Evolutionary conservation across 495 filamentous ascomycete species (phyloP), one percentile per base, ranked within the genome.

Genomic region (Cladorrhinum samala): DNA sequence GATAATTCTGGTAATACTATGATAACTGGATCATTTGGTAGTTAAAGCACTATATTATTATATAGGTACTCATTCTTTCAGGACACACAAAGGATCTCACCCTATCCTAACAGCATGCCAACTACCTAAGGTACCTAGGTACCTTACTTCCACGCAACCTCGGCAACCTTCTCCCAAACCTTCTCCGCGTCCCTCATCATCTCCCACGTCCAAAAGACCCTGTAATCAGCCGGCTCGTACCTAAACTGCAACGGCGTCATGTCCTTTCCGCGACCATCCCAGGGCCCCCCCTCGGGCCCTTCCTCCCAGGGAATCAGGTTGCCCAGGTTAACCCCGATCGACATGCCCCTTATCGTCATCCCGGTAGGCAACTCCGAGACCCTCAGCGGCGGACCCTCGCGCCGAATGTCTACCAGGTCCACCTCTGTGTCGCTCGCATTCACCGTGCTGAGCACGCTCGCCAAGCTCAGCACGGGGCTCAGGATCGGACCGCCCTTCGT

Each of bases 221-320:
- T 66, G 63, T 79, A 82, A 54, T 80, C 71, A 9, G 79, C 79
- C 18, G 78, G 73, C 50, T 78, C 70, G 54, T 77, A 77, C 9
- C 67, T 53, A 53, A 80, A 79, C 57, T 83, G 79, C 24, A 77
- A 52, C 17, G 79, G 78, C 16, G 57, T 20, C 25, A 54, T 63
- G 47, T 70, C 72, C 9, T 19, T 23, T n/a, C n/a, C n/a, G n/a
- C n/a, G n/a, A n/a, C n/a, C n/a, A n/a, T n/a, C n/a, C n/a, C n/a
- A n/a, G n/a, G n/a, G n/a, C 1, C 27, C 42, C 2, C 55, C 52
- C 11, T 16, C 23, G 24, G 14, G 20, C 0, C 27, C 37, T 9
- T 55, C 52, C 11, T 16, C 42, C 30, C 8, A 3, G 6, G 40
- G 41, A 33, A 52, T 7, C 50, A 36, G 39, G 14, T 56, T 56